A percentile compares a stretch with the other conserved stretches of the same genome.
phyloP scores from a whole-genome alignment of 768 basidiomycete genomes.

The Macrocybe gigantea region DNA sequence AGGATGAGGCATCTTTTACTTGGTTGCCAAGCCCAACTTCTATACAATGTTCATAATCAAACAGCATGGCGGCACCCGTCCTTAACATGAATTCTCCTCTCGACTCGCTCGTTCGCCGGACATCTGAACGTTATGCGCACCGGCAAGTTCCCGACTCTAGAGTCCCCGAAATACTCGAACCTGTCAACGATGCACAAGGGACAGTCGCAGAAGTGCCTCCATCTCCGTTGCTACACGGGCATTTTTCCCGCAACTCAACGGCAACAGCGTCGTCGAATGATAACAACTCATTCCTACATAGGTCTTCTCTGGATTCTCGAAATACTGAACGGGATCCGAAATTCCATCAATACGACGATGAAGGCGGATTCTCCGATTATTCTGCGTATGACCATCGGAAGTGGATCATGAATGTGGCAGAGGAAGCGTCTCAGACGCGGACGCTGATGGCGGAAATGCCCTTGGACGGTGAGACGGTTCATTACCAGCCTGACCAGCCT shows the following conservation, averaged over 20 bases:
- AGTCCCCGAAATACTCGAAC: slow-evolving; percentile 2
- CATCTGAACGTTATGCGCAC: slow-evolving; percentile 36
- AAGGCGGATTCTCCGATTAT: slow-evolving; percentile 10
- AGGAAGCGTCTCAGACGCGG: no score
- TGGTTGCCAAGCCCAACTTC: no score
- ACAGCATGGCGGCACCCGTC: slow-evolving; percentile 8
- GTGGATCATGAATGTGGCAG: no score
- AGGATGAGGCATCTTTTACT: neutral
- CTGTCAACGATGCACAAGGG: slow-evolving; percentile 4
- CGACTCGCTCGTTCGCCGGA: slow-evolving; percentile 47
- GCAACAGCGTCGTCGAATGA: slow-evolving; percentile 34
- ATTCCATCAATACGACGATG: slow-evolving; percentile 26
- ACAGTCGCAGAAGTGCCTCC: slow-evolving; percentile 12
- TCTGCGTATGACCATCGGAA: no score
- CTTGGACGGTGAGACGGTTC: no score
- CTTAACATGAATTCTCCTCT: slow-evolving; percentile 44
- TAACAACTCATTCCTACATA: slow-evolving; percentile 29
- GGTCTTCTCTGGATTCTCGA: slow-evolving; percentile 17
- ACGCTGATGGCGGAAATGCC: no score
- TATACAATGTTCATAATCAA: neutral
- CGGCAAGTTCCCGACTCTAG: slow-evolving; percentile 1
- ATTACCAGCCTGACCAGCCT: no score
- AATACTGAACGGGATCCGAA: slow-evolving; percentile 21
- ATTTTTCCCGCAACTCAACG: slow-evolving; percentile 35
- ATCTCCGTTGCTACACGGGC: slow-evolving; percentile 44